Evolutionary conservation across 441 rosid genomes (phyloP).

Genomic region (Gossypium davidsonii): DNA sequence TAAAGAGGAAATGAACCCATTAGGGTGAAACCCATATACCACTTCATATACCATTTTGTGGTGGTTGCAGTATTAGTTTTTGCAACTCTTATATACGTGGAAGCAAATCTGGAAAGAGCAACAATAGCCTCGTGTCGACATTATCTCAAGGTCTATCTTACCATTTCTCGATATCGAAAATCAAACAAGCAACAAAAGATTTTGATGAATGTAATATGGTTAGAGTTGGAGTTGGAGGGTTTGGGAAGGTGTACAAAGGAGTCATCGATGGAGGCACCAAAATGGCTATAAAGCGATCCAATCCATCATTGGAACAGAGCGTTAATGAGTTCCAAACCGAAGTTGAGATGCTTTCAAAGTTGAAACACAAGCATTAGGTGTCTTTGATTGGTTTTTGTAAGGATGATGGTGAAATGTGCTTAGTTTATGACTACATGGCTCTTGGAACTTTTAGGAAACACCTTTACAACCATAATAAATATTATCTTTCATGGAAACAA

Average conservation of each 20-base stretch:
- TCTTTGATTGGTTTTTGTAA: conserved; percentile 71
- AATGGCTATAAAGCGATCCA: conserved; percentile 65
- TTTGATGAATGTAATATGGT: conserved; percentile 53
- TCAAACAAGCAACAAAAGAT: conserved; percentile 43
- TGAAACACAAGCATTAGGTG: conserved; percentile 71
- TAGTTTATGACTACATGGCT: conserved; percentile 71
- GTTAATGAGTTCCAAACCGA: conserved; percentile 59
- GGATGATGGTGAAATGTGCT: conserved; percentile 61
- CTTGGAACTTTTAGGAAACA: conserved; percentile 58
- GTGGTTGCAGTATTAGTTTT: too few species aligned
- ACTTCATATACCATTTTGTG: conserved; percentile 14
- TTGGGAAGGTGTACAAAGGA: conserved; percentile 68
- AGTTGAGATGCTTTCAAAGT: conserved; percentile 63
- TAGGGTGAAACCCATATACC: conserved; percentile 40
- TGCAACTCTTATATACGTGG: conserved; percentile 34
- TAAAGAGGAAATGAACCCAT: conserved; percentile 26
- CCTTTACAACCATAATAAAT: conserved; percentile 44
- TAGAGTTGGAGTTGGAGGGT: conserved; percentile 52
- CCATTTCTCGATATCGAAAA: conserved; percentile 48
- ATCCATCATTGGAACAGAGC: conserved; percentile 65
- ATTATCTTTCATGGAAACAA: conserved; percentile 50
- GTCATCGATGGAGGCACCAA: conserved; percentile 36
- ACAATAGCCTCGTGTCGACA: conserved; percentile 41
- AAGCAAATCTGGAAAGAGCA: conserved; percentile 35
- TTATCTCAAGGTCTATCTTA: conserved; percentile 58